Evolutionary conservation across 306 rosid species (phyloP).

Genomic region (Glycine soja): DNA sequence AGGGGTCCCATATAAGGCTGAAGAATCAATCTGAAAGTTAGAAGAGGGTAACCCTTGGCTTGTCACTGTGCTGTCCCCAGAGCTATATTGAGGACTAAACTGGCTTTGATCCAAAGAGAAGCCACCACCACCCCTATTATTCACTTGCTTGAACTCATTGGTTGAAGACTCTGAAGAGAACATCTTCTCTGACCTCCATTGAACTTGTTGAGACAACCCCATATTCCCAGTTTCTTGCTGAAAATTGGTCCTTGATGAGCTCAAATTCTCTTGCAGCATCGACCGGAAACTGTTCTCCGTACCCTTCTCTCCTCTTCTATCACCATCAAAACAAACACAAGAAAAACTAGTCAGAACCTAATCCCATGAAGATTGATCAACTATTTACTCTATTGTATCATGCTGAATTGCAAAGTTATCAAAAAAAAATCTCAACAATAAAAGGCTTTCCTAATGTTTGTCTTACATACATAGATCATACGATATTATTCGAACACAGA

Average conservation of each 20-base stretch:
- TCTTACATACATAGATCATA: not conserved
- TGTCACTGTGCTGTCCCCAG: slow-evolving; percentile 76
- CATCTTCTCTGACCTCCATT: slow-evolving; percentile 72
- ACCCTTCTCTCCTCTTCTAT: slow-evolving; percentile 67
- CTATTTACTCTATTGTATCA: not conserved
- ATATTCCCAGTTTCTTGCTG: slow-evolving; percentile 64
- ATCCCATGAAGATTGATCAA: not conserved
- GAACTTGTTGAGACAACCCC: slow-evolving; percentile 63
- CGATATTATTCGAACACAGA: not conserved
- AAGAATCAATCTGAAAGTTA: slow-evolving; percentile 64
- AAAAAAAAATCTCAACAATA: not conserved
- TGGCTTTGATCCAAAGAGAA: slow-evolving; percentile 77
- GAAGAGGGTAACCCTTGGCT: slow-evolving; percentile 65
- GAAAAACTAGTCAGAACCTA: slow-evolving; percentile 11
- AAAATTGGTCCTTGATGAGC: slow-evolving; percentile 58
- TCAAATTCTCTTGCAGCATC: slow-evolving; percentile 75
- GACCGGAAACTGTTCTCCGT: slow-evolving; percentile 70
- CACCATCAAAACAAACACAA: slow-evolving; percentile 19
- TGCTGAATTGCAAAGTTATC: too few species aligned
- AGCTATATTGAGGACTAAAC: slow-evolving; percentile 85
- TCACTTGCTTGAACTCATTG: slow-evolving; percentile 61
- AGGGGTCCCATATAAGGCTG: slow-evolving; percentile 53
- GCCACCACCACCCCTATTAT: slow-evolving; percentile 62
- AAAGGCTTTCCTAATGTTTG: not conserved
- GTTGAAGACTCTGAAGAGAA: slow-evolving; percentile 59